Evolutionary conservation across 169 alveolate species (phyloP).

Genomic region (Toxoplasma gondii): DNA sequence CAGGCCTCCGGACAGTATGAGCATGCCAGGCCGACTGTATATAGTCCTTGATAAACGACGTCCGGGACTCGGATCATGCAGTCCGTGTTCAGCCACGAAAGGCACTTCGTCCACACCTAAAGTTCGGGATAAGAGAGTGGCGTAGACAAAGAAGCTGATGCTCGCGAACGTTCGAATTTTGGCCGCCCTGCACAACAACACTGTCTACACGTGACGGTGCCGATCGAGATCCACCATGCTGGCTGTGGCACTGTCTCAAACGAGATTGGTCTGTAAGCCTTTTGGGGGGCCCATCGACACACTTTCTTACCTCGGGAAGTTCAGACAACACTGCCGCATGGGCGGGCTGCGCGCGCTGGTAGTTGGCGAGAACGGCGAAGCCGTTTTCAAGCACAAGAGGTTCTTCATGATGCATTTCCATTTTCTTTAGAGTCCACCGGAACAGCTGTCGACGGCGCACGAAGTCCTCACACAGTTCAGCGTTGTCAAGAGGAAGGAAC

Average conservation of each 20-base stretch:
- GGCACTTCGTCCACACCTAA: constrained; percentile 20
- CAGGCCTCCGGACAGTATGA: constrained; percentile 43
- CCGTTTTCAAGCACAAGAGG: constrained; percentile 49
- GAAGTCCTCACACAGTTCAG: constrained; percentile 16
- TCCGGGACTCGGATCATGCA: neutral
- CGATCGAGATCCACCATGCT: too few species aligned
- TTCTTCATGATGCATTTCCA: constrained; percentile 38
- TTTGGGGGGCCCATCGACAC: too few species aligned
- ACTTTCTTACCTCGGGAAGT: neutral
- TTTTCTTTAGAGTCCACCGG: neutral
- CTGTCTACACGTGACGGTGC: too few species aligned
- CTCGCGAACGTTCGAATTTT: too few species aligned
- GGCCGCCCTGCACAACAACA: too few species aligned
- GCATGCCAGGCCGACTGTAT: constrained; percentile 49
- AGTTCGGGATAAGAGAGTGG: neutral
- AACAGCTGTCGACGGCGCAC: constrained; percentile 19
- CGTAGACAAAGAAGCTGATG: too few species aligned
- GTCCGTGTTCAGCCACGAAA: neutral
- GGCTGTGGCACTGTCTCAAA: neutral
- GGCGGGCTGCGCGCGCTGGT: constrained; percentile 47
- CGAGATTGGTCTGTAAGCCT: neutral
- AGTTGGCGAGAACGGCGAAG: constrained; percentile 50
- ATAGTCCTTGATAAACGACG: constrained; percentile 35
- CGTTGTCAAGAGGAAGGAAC: constrained; percentile 32
- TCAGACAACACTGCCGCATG: neutral